Base-by-base conservation (phyloP, 371 early-diverging fungal genomes). In the Umbelopsis sp. region DNA sequence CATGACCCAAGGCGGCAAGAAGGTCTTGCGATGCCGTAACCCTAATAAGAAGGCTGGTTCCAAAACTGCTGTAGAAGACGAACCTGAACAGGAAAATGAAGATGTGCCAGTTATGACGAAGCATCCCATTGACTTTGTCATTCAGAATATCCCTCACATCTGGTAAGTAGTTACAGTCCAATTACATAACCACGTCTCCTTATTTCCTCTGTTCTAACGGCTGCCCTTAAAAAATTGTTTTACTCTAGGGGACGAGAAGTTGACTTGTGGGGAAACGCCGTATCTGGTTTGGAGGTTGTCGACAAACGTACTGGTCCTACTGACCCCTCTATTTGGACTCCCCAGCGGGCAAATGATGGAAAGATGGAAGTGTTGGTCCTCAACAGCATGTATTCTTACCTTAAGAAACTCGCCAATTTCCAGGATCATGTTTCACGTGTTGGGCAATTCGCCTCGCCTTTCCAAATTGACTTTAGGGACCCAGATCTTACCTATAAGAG, bases 141-240 rank as follows among this genome's bases (percentile, higher is more conserved):
- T 81, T 50, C 79, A 81, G 65, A 81, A 81, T 41, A 79, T 81
- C 16, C 79, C 79, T 51, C 79, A 78, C 62, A 76, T 78, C 25
- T 81, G 81, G 79, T 78, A 71, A 68, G 69, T 46, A 12, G 10
- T 32, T 7, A 41, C 22, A 22, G 22, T 22, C 22, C 22, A 22
- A 22, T 22, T 22, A 22, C 22, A 22, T 22, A 22, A 0, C 22
- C 7, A 41, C 41, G 20, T 32, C 4, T 4, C 2, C 6, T 16
- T 12, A 25, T 7, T 22, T 22, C 32, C 22, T 12, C 7, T n/a
- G 10, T 35, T n/a, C 0, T 29, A 16, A 20, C 25, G 12, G 38
- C 11, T 12, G 37, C 14, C 11, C 35, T 32, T 41, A 8, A 3
- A 4, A 12, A 11, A 6, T 32, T 51, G 50, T 29, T n/a, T 9